These are phyloP conservation scores for Aureobasidium sp. DNA, from an alignment of 2,329 filamentous ascomycete species.

Conservation along the genomic window DNA sequence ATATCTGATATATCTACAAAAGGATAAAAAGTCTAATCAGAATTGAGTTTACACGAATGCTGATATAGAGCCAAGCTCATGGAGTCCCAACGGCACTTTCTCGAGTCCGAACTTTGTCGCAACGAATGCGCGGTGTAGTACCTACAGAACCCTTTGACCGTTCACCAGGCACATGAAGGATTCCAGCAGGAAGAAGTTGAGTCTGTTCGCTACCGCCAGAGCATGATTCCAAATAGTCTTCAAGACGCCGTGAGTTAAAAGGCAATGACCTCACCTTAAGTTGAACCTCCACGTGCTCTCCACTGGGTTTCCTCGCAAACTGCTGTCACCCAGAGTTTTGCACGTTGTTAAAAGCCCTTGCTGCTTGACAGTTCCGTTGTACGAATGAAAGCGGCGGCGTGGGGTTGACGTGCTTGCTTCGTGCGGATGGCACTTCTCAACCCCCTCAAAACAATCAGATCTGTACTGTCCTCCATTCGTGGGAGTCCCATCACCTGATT, in stretches of 20 bases:
- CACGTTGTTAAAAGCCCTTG: not conserved
- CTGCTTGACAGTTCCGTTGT: not conserved
- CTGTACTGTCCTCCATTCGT: not conserved
- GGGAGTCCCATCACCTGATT: not conserved
- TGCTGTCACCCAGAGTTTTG: slow-evolving; percentile 2
- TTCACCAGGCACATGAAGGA: not conserved
- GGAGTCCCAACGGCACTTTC: slow-evolving; percentile 1
- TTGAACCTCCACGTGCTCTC: not conserved
- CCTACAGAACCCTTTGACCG: not conserved
- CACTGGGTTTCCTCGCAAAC: not conserved
- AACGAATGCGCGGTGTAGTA: not conserved
- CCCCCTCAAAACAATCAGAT: not conserved
- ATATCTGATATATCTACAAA: not conserved
- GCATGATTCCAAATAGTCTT: slow-evolving; percentile 2
- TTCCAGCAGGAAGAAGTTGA: not conserved
- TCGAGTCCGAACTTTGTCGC: not conserved
- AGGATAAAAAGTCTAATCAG: not conserved
- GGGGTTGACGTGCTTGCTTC: not conserved
- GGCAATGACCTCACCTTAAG: slow-evolving; percentile 9
- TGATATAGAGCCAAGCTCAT: not conserved
- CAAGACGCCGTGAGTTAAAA: not conserved
- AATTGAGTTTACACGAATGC: not conserved
- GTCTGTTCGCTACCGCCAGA: not conserved
- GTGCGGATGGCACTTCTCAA: not conserved
- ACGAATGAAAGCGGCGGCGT: not conserved